Base-by-base conservation (phyloP, 2,329 filamentous ascomycete genomes). In the Pseudohalonectria lignicola region DNA sequence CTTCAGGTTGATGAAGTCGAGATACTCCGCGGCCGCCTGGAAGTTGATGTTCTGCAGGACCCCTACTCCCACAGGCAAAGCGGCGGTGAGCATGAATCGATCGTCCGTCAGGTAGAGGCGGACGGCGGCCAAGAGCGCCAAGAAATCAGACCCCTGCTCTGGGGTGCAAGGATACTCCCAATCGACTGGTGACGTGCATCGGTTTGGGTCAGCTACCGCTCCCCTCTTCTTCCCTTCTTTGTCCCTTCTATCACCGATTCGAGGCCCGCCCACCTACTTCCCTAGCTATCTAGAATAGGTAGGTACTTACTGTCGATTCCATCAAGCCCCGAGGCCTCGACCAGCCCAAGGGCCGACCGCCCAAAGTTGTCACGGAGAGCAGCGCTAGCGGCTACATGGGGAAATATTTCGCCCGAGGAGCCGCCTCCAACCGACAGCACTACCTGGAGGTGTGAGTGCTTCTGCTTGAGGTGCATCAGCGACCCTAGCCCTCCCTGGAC, bases 1-100 rank as follows among this genome's bases (percentile, higher is more conserved):
- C 73, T 82, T 86, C 26, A 92, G 62, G 54, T 90, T 90, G 54
- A 92, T 62, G 44, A 79, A 70, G 56, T 90, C 82, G 26, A 92
- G 66, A 47, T 83, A 78, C 33, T 72, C 61, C 36, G 79, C 69
- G 10, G 79, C 74, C 40, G 66, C 62, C 17, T 57, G 61, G 10
- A 90, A 62, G 52, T 87, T 74, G 53, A 90, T 82, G 50, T 81
- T 69, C 48, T 76, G 72, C 39, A 92, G 62, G 1, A 79, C 69
- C 60, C 74, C 73, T 53, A 74, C 68, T 30, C 69, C 74, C 10
- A 79, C 81, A 3, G 85, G 82, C 5, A 92, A 69, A 25, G 81
- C 80, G 28, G 82, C 78, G 9, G 82, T 82, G 19, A 92, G 60
- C 9, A 82, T 64, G 55, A 81, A 90, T 31, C 69, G 66, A 30